Percentiles rank a stretch among this genome's conserved stretches.
Evolutionary conservation across 2,329 filamentous ascomycete species (phyloP).

Genomic region (Aspergillus glaucus): DNA sequence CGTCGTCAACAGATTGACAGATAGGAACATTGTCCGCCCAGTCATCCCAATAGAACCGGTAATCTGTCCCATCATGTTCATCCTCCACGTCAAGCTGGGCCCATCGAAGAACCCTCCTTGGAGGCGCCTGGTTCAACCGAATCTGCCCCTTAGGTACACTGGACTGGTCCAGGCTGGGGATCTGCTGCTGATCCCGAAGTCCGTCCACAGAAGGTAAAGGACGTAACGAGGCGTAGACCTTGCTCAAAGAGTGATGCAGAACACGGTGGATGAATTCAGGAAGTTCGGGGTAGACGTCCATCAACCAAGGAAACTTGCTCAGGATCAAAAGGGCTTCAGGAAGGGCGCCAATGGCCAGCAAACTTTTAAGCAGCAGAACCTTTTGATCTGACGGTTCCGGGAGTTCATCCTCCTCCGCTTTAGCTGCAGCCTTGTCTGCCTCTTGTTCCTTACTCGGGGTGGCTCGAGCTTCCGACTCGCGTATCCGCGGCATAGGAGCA

Average conservation of each 20-base stretch:
- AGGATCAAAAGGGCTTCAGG: conserved; percentile 90
- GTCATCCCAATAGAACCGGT: conserved; percentile 95
- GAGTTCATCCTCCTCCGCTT: conserved; percentile 43
- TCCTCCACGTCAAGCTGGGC: conserved; percentile 73
- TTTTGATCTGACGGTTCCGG: conserved; percentile 84
- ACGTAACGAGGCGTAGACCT: conserved; percentile 56
- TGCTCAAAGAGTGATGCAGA: conserved; percentile 71
- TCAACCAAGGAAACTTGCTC: conserved; percentile 86
- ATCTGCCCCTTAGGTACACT: conserved; percentile 64
- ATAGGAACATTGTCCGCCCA: conserved; percentile 91
- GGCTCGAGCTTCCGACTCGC: conserved; percentile 45
- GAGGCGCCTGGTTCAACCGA: conserved; percentile 52
- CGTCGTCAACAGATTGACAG: conserved; percentile 83
- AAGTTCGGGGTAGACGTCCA: conserved; percentile 76
- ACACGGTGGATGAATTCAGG: conserved; percentile 78
- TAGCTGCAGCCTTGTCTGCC: conserved; percentile 34
- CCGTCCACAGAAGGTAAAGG: conserved; percentile 40
- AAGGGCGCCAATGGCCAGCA: conserved; percentile 84
- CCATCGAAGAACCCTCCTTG: conserved; percentile 72
- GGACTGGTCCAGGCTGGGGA: conserved; percentile 56
- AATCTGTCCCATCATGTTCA: conserved; percentile 66
- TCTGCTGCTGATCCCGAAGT: conserved; percentile 45
- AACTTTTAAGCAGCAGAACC: conserved; percentile 70
- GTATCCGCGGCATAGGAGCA: conserved; percentile 41
- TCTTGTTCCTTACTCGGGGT: conserved; percentile 51